Base-by-base conservation (phyloP, 225 moss, liverwort and hornwort genomes). In the Anthoceros angustus region DNA sequence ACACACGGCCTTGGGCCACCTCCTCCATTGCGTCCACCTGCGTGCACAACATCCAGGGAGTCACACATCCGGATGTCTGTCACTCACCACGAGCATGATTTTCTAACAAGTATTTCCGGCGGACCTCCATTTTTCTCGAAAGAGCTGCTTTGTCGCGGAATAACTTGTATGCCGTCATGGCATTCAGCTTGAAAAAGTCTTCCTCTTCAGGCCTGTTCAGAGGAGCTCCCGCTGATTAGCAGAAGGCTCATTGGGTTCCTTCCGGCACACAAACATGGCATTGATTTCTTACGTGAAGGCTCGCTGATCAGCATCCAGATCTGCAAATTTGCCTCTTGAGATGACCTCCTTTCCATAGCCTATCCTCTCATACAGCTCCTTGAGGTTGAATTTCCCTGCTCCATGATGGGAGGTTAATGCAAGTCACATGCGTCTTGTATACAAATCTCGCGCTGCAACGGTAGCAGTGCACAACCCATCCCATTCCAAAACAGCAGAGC, bases 1-100 rank as follows among this genome's bases (percentile, higher is more conserved):
- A 98, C 8, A 98, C 95, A 73, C 92, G 95, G 67, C 95, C 95
- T 87, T 98, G 95, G 65, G 95, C 95, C 61, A 92, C 86, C 42
- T 89, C 80, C 72, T 98, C 95, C 92, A 98, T 84, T 75, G 85
- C 79, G 65, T 86, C 95, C 48, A 82, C 77, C 91, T 95, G 72
- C 42, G 39, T 15, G 62, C 68, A 65, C 2, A 42, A 42, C 20
- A 48, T 49, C 10, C 32, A 12, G 21, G 39, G 0, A n/a, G 43
- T 43, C 26, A 32, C 39, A 25, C 14, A 38, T 7, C 39, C 21
- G 20, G 20, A 25, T 64, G 10, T 12, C 32, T 38, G 7, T 10
- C 40, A n/a, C 32, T 64, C 7, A 41, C 68, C 7, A 39, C 10
- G 46, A 14, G 10, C 20, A 26, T n/a, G 11, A 66, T 66, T 8